Evolutionary conservation across 1,284 basidiomycete genomes (phyloP).

Genomic region (Papiliotrema terrestris): DNA sequence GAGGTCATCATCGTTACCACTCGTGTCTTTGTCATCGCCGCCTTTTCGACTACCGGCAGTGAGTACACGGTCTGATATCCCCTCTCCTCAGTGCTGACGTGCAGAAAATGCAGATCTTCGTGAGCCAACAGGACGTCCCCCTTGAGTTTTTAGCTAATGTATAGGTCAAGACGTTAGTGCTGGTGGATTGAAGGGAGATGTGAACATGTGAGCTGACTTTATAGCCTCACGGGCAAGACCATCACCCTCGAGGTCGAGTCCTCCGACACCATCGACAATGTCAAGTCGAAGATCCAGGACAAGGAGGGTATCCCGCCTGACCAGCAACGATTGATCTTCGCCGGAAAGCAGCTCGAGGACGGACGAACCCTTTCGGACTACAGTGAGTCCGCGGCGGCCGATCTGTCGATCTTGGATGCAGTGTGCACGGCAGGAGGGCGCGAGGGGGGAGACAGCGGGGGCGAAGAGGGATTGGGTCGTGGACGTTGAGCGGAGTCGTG

Average conservation of each 20-base stretch:
- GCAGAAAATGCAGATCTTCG: conserved; percentile 39
- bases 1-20: not conserved
- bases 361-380: conserved; percentile 92
- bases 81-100: not conserved
- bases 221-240: conserved; percentile 58
- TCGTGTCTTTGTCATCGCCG: too few relatives aligned
- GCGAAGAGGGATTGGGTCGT: too few relatives aligned
- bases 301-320: conserved; percentile 79
- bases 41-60: conserved; percentile 1
- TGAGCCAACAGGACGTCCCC: conserved; percentile 15
- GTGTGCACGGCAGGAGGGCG: too few relatives aligned
- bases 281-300: conserved; percentile 59
- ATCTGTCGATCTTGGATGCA: too few relatives aligned
- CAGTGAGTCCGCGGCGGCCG: conserved; percentile 49
- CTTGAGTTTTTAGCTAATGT: conserved; percentile 4
- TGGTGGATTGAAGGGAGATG: not conserved
- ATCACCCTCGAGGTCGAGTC: conserved; percentile 60
- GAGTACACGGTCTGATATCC: not conserved
- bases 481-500: too few relatives aligned
- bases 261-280: conserved; percentile 61
- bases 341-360: conserved; percentile 95
- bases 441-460: too few relatives aligned
- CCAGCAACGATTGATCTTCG: conserved; percentile 91
- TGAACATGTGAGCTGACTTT: not conserved
- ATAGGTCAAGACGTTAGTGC: conserved; percentile 26